Base-by-base conservation (phyloP, 169 alveolate species). In the Babesia caballi region DNA sequence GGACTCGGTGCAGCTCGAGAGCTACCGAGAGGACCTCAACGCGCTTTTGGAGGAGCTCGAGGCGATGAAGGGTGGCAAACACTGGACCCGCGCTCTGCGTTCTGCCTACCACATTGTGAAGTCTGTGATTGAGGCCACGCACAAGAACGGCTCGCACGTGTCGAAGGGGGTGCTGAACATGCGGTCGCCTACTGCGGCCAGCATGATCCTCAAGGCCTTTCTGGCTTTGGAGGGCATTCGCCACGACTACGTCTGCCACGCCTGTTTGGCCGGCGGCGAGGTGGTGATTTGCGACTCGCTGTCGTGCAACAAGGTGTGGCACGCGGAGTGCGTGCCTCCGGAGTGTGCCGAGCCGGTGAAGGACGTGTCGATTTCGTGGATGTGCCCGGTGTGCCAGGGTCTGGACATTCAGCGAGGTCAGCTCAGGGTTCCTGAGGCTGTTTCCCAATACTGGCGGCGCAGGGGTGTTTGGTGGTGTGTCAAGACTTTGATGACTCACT, bases 251-350 rank as follows among this genome's bases (percentile, higher is more conserved):
- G 47, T 86, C 25, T 86, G 92, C 49, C 76, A 78, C 74, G 65
- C 73, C 25, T 86, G 92, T 46, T 69, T 75, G 40, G 63, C 84
- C 25, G 90, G 92, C 8, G 92, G 92, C 40, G 92, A 86, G 59
- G 77, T 86, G 32, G 46, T 82, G 30, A 68, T 86, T 74, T 86
- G 92, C 51, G 92, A 86, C 68, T 41, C 66, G 41, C 27, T 49
- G 7, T 36, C 58, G 25, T 86, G 92, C 54, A 66, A 74, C 19
- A 68, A 74, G 38, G 85, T 78, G 19, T 86, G 92, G 92, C 92
- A 86, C 70, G 65, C 76, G 11, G 84, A 82, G 36, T 86, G 92
- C 44, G 51, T 86, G 54, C 80, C 73, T 17, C 19, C 77, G 12
- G 80, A 63, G n/a, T 58, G 21, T 7, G 61, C 63, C 36, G 50